Evolutionary conservation across 2,329 filamentous ascomycete species (phyloP), one percentile per base, ranked within the genome.

Genomic region (Pestalotiopsis fici): DNA sequence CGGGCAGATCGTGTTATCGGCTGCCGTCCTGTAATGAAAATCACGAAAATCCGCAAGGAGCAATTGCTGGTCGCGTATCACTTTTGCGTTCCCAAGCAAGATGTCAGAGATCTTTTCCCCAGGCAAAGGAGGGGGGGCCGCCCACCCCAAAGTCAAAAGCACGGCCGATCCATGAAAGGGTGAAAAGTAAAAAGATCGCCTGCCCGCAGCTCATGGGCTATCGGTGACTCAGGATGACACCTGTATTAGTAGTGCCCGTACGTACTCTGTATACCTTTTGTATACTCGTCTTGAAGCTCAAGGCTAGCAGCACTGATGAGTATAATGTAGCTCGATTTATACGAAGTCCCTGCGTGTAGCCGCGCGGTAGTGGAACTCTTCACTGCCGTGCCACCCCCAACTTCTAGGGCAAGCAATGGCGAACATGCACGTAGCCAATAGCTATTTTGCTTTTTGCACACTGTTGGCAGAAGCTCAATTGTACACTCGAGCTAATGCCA

Each of bases 11-110:
- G 27, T 64, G 61, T 64, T 43, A 25, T 37, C 43, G 50, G 15
- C 43, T 54, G 47, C n/a, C 23, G 23, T 37, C 61, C 61, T 64
- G 61, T 39, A 64, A 62, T 62, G 37, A 62, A 50, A 62, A 62
- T 62, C 59, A 62, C 37, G n/a, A 37, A 25, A 62, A 39, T 28
- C 59, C 13, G 37, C n/a, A 25, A 47, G 12, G 37, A 50, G 37
- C 59, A 62, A 35, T 62, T 21, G 4, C 13, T 15, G n/a, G 37
- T 62, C 59, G n/a, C 37, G 21, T 23, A 25, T 35, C 21, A 25
- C 28, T 57, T 28, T 18, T 28, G 23, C 4, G n/a, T 50, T 50
- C 43, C 43, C 43, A 2, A 18, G n/a, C 31, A 6, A 35, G 21
- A n/a, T 50, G 43, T 21, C 43, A 50, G 31, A 50, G 43, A 50